A percentile compares a stretch with the other conserved stretches of the same genome.
These are phyloP conservation scores for Coelastrella sp. DNA, from an alignment of 139 green algal species.

Conservation along the genomic window DNA sequence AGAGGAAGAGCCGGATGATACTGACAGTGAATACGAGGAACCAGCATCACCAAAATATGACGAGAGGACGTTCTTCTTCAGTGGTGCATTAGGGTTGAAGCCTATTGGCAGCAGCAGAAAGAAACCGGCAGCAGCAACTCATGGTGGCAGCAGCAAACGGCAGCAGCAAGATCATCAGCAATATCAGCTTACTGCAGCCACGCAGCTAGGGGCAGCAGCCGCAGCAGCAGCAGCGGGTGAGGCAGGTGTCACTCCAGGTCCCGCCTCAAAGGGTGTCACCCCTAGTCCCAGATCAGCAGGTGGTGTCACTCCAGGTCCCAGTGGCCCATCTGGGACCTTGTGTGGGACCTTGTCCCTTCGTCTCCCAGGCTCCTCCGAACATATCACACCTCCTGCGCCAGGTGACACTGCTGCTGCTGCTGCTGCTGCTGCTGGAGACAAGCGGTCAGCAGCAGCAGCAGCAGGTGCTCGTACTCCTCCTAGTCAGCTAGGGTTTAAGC, in stretches of 20 bases:
- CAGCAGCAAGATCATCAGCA: conserved; percentile 34
- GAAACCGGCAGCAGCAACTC: neutral
- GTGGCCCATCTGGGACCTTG: neutral
- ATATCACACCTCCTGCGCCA: conserved; percentile 32
- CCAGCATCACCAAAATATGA: conserved; percentile 97
- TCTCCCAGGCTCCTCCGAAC: conserved; percentile 12
- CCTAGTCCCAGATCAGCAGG: neutral
- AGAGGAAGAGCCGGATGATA: conserved; percentile 30
- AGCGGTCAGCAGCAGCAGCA: conserved; percentile 29
- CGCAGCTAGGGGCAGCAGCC: neutral
- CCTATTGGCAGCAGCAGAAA: neutral
- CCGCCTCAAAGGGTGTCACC: neutral
- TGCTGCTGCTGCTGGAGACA: neutral
- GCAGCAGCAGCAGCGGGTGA: conserved; percentile 30
- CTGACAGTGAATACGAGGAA: conserved; percentile 52
- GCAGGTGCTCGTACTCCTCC: conserved; percentile 56
- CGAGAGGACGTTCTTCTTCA: conserved; percentile 83
- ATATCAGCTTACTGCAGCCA: conserved; percentile 7
- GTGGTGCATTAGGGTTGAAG: neutral
- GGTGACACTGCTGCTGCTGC: neutral
- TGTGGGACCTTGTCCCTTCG: conserved; percentile 6
- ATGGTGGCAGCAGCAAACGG: conserved; percentile 3
- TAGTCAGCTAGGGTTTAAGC: conserved; percentile 84
- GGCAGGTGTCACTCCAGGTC: conserved; percentile 1
- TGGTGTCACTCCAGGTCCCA: neutral